These are phyloP conservation scores for Boeremia exigua DNA, from an alignment of 2,329 filamentous ascomycete genomes.

Conservation along the genomic window DNA sequence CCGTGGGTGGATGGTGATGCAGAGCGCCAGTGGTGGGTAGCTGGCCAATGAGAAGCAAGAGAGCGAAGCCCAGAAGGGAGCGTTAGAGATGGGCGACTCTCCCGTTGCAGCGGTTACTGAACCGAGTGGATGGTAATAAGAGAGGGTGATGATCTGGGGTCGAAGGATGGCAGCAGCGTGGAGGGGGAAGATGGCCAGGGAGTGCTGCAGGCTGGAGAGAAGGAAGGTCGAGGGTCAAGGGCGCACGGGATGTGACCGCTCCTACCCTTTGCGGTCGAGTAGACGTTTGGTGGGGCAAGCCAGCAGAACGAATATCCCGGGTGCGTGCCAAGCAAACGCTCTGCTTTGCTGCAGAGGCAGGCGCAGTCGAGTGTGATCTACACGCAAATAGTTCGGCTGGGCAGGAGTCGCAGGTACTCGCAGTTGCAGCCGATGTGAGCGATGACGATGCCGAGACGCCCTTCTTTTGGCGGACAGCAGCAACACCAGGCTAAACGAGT, in stretches of 20 bases:
- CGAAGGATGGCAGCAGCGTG: constrained; percentile 27
- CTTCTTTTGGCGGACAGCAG: constrained; percentile 34
- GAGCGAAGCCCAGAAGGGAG: constrained; percentile 15
- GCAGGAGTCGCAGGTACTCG: constrained; percentile 16
- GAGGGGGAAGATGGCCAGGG: constrained; percentile 14
- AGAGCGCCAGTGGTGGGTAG: constrained; percentile 26
- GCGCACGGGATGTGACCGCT: constrained; percentile 22
- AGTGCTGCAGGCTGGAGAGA: constrained; percentile 13
- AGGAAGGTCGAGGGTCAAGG: constrained; percentile 15
- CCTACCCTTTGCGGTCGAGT: constrained; percentile 32
- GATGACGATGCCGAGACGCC: constrained; percentile 23
- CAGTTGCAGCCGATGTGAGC: constrained; percentile 13
- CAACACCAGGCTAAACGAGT: constrained; percentile 35
- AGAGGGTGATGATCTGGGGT: constrained; percentile 11
- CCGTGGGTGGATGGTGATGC: constrained; percentile 30
- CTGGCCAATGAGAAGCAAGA: constrained; percentile 31
- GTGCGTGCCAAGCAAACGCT: constrained; percentile 23
- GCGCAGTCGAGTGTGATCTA: constrained; percentile 21
- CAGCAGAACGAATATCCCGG: constrained; percentile 26
- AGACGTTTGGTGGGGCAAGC: constrained; percentile 32
- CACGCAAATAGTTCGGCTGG: constrained; percentile 9
- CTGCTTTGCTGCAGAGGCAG: constrained; percentile 22
- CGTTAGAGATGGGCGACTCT: constrained; percentile 9
- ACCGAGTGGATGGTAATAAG: constrained; percentile 14
- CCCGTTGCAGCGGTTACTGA: constrained; percentile 15